Evolutionary conservation across 176 grass and related monocot genomes (phyloP), one percentile per base, ranked within the genome.

Genomic region (Neostapfia colusana): DNA sequence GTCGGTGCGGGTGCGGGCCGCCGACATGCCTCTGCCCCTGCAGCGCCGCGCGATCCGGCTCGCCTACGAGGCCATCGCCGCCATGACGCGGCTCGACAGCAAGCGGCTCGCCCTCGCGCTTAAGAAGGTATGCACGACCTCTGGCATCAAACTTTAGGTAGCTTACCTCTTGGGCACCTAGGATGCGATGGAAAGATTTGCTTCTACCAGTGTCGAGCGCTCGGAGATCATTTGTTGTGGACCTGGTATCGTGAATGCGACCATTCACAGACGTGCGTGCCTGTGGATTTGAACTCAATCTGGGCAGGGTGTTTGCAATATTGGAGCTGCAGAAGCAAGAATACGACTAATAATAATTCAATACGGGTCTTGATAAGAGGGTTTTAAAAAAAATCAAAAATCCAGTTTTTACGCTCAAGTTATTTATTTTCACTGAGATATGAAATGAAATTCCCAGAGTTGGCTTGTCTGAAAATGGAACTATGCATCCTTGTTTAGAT

Each of bases 41-140:
- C 90, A 97, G 86, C 89, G 85, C 74, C 83, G 84, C 21, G 93
- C 93, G 24, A 78, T 97, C 65, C 54, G 83, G 37, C 92, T 92
- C 79, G 88, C 90, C 15, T 70, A 81, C 31, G 90, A 93, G 35
- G 81, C 80, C 81, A 58, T 93, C 46, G 77, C 65, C 53, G 77
- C 93, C 37, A 89, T 87, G 88, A 86, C 88, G 67, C 88, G 88
- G 54, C 42, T 88, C 31, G 90, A 93, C 21, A 93, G 86, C 88
- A 97, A 97, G 88, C 83, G 83, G 48, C 90, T 97, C 23, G 90
- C 93, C 17, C 83, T 97, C 24, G 90, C 86, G 59, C 89, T 97
- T 41, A 97, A 97, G 81, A 91, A 93, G 93, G 90, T 93, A 89
- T 83, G 72, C 35, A 20, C 38, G 1, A 14, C 65, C 24, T 24